Base-by-base conservation (phyloP, 495 filamentous ascomycete genomes). In the Cudoniella acicularis region DNA sequence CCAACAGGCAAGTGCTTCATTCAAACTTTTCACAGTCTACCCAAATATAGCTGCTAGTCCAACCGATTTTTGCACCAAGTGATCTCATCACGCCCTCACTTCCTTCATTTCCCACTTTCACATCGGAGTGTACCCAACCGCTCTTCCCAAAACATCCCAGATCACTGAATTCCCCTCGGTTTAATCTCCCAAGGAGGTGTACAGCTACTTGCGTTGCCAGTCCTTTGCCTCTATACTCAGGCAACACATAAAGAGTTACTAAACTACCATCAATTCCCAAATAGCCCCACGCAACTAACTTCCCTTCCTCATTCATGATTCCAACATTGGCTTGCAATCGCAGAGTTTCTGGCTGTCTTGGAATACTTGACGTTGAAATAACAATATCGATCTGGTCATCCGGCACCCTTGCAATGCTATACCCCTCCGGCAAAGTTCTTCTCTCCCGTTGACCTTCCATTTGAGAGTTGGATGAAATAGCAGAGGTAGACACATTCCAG, bases 41-140 rank as follows among this genome's bases (percentile, higher is more conserved):
- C 24, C 73, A 66, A 10, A 73, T 64, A 74, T 78, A 82, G 16
- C 69, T 65, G 49, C 70, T 70, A 24, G 67, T 66, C 60, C 72
- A 73, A 42, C 65, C 61, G 9, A 73, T 60, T 61, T 61, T 57
- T 3, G 75, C 75, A 2, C 80, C 80, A 49, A 81, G 52, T 63
- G 73, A 75, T 60, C 73, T 74, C 74, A 81, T 81, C 1, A 83
- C 78, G 30, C 75, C 73, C 43, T 72, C 65, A 70, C 80, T 81
- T 13, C 68, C 76, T 46, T 45, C 26, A 69, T 83, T 82, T 42
- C 62, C 67, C 54, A 56, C 65, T 13, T 71, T 67, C 26, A 81
- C 76, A 62, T 82, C 77, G 13, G 75, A 67, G 72, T 80, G 76
- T 36, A 69, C 71, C 75, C 72, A 79, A 8, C 75, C 68, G 42